A percentile compares a stretch with the other conserved stretches of the same genome.
These are phyloP conservation scores for Vigna reflexopilosa DNA, from an alignment of 306 rosid species.

Conservation along the genomic window DNA sequence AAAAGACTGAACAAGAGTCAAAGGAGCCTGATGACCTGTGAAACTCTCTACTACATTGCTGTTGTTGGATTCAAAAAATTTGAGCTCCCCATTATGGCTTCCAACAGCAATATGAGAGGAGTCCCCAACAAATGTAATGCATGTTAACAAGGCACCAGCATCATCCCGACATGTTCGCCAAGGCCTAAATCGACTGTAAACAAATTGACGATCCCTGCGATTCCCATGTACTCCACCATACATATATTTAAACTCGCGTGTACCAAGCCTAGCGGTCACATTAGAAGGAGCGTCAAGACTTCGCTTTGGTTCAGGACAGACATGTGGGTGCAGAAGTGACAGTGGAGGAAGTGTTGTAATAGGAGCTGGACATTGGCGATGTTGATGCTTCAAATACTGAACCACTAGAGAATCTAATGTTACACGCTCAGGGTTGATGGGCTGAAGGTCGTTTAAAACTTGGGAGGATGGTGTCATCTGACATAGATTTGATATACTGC, in stretches of 20 bases:
- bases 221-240: constrained; percentile 96
- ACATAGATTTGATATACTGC: constrained; percentile 51
- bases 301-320: constrained; percentile 97
- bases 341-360: constrained; percentile 98
- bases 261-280: constrained; percentile 88
- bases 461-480: constrained; percentile 69
- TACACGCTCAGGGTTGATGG: constrained; percentile 77
- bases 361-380: constrained; percentile 98
- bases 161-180: constrained; percentile 98
- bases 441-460: constrained; percentile 64
- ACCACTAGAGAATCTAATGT: constrained; percentile 87
- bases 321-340: constrained; percentile 88
- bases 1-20: constrained; percentile 81
- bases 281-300: constrained; percentile 94
- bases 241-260: constrained; percentile 78
- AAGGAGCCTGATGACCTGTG: constrained; percentile 83
- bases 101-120: constrained; percentile 91
- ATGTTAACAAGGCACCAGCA: constrained; percentile 79
- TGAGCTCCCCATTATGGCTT: constrained; percentile 89
- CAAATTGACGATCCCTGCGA: constrained; percentile 95
- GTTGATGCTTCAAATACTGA: constrained; percentile 98
- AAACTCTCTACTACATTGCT: constrained; percentile 80
- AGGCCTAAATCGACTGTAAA: constrained; percentile 94
- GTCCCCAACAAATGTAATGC: constrained; percentile 86
- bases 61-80: constrained; percentile 78